phyloP scores from a whole-genome alignment of 2,329 filamentous ascomycete genomes.

The Talaromyces islandicus region DNA sequence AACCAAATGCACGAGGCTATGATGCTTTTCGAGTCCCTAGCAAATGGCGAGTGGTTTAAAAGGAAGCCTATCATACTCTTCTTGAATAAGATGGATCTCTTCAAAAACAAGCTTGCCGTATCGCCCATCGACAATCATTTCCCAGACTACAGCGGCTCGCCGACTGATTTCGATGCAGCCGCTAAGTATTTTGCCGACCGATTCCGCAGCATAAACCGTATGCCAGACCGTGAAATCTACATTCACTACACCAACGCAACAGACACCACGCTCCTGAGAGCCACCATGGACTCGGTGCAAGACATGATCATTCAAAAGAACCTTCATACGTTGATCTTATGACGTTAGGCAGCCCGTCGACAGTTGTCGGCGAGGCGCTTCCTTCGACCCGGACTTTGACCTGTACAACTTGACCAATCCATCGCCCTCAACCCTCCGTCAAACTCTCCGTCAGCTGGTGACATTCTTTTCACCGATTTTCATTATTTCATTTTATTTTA shows the following conservation, averaged over 20 bases:
- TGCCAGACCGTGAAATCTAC: slow-evolving; percentile 52
- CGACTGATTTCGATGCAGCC: slow-evolving; percentile 66
- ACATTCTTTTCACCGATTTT: neutral
- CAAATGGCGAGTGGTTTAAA: slow-evolving; percentile 81
- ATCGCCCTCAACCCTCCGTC: neutral
- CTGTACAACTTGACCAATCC: neutral
- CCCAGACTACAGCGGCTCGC: slow-evolving; percentile 69
- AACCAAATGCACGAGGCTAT: slow-evolving; percentile 89
- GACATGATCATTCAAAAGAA: slow-evolving; percentile 85
- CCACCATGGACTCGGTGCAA: slow-evolving; percentile 79
- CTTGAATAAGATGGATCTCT: slow-evolving; percentile 82
- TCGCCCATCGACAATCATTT: slow-evolving; percentile 71
- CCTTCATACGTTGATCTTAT: slow-evolving; percentile 71
- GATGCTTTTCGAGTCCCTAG: slow-evolving; percentile 81
- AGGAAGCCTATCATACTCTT: slow-evolving; percentile 77
- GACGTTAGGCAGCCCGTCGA: slow-evolving; percentile 21
- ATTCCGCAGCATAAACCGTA: slow-evolving; percentile 69
- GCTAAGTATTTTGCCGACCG: slow-evolving; percentile 79
- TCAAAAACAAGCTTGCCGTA: slow-evolving; percentile 66
- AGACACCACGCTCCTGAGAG: slow-evolving; percentile 70
- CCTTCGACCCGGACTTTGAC: neutral
- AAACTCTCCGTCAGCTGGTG: neutral
- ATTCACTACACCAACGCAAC: slow-evolving; percentile 56
- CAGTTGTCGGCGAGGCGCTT: slow-evolving; percentile 9
- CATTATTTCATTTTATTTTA: neutral